Percentiles rank a stretch among this genome's conserved stretches.
phyloP scores from a whole-genome alignment of 495 filamentous ascomycete genomes.

The Lasiosphaeria miniovina region DNA sequence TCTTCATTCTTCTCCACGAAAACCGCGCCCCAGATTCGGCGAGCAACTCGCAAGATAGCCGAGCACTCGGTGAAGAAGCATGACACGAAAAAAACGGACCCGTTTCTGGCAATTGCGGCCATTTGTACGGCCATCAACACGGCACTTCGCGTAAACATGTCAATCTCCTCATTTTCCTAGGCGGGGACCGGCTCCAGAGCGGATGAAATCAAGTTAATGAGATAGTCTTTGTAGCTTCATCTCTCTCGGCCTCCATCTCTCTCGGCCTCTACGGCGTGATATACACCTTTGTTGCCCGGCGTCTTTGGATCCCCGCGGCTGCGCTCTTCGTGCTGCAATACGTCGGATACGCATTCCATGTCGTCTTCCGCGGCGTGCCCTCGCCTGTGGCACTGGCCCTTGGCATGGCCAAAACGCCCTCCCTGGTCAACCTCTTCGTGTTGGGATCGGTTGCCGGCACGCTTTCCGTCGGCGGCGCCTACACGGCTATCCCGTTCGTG shows the following conservation, averaged over 20 bases:
- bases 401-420: constrained; percentile 12
- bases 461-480: constrained; percentile 16
- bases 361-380: constrained; percentile 10
- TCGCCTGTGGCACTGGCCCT: constrained; percentile 16
- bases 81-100: constrained; percentile 13
- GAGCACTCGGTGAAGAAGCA: constrained; percentile 15
- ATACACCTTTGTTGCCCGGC: constrained; percentile 11
- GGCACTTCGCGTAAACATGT: constrained; percentile 16
- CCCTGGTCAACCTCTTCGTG: constrained; percentile 15
- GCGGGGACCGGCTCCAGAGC: not conserved
- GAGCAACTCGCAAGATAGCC: constrained; percentile 16
- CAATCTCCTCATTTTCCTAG: not conserved
- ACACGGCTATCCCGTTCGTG: constrained; percentile 17
- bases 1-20: not conserved
- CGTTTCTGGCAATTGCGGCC: constrained; percentile 15
- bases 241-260: constrained; percentile 17
- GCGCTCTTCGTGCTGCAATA: constrained; percentile 10
- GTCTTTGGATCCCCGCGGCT: constrained; percentile 14
- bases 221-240: constrained; percentile 7
- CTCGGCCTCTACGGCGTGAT: constrained; percentile 15
- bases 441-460: constrained; percentile 14
- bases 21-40: constrained; percentile 1
- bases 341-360: constrained; percentile 12
- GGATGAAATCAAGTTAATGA: not conserved
- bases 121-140: constrained; percentile 14